A percentile compares a stretch with the other conserved stretches of the same genome.
These are phyloP conservation scores for Clonostachys solani DNA, from an alignment of 2,329 filamentous ascomycete genomes.

Conservation along the genomic window DNA sequence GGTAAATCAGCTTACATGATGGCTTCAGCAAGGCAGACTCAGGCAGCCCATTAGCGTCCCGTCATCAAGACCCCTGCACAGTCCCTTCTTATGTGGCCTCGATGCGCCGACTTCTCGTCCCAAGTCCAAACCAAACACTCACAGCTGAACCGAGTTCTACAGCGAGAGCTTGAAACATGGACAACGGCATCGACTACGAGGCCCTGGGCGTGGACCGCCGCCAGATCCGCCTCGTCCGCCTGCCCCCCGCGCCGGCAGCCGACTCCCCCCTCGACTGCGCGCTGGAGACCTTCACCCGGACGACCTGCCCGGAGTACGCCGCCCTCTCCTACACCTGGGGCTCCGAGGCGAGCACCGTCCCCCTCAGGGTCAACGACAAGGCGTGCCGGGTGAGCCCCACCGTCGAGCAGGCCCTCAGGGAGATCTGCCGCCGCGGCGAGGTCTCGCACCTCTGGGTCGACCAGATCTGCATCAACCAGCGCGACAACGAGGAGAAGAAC, in stretches of 20 bases:
- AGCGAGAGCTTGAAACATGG: no score
- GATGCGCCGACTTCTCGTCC: no score
- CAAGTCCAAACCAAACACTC: no score
- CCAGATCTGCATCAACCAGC: constrained; percentile 16
- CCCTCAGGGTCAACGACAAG: not conserved
- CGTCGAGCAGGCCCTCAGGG: not conserved
- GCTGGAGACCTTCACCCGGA: no score
- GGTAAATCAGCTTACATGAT: no score
- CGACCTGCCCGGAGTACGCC: no score
- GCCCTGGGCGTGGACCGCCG: not conserved
- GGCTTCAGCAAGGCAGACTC: no score
- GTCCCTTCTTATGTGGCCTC: no score
- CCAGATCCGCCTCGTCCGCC: not conserved
- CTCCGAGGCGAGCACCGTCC: not conserved
- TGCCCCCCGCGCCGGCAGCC: not conserved
- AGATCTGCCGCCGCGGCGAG: not conserved
- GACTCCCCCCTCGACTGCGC: not conserved
- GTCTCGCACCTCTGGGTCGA: constrained; percentile 10
- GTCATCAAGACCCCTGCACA: no score
- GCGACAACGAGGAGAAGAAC: constrained; percentile 7
- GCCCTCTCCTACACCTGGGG: constrained; percentile 1
- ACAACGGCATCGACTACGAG: not conserved
- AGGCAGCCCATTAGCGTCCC: no score
- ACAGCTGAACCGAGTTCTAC: no score
- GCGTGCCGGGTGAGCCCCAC: not conserved